Evolutionary conservation across 2,329 filamentous ascomycete species (phyloP), one percentile per base, ranked within the genome.

Genomic region (Parastagonospora avenae): DNA sequence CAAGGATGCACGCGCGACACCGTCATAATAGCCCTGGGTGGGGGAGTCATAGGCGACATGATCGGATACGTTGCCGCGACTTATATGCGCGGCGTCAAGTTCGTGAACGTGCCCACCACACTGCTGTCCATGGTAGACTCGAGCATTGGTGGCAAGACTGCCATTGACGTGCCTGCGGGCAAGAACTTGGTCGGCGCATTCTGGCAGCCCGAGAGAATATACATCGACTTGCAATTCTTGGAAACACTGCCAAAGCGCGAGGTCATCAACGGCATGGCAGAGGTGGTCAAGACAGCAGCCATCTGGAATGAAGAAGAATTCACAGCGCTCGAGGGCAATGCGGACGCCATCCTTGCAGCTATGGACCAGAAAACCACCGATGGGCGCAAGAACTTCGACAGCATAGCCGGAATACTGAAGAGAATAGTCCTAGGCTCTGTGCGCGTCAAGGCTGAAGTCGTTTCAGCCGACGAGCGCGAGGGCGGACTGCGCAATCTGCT

Each of bases 231-330:
- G 54, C 83, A 87, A 48, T 97, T 99, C 70, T 81, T 99, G 48
- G 91, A 96, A 71, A 96, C 92, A 1, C 80, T 99, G 15, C 92
- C 93, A 1, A 87, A 88, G 59, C 84, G 94, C 60, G 93, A 99
- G 76, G 93, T 99, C 69, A 92, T 97, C 76, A 99, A 99, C 73
- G 94, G 94, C 54, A 97, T 99, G 93, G 94, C 93, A 24, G 94
- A 99, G 78, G 93, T 99, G 28, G 84, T 97, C 72, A 97, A 97
- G 83, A 99, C 94, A 3, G 94, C 94, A 2, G 94, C 94, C 46
- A 97, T 99, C 64, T 97, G 93, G 85, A 86, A 96, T 66, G 91
- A 95, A 74, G 77, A 81, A 8, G 93, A 97, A 68, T 99, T 99
- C 71, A 83, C 87, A 37, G 78, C 88, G 10, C 80, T 99, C 14